These are phyloP conservation scores for Calonectria hongkongensis DNA, from an alignment of 2,329 filamentous ascomycete species.

Conservation along the genomic window DNA sequence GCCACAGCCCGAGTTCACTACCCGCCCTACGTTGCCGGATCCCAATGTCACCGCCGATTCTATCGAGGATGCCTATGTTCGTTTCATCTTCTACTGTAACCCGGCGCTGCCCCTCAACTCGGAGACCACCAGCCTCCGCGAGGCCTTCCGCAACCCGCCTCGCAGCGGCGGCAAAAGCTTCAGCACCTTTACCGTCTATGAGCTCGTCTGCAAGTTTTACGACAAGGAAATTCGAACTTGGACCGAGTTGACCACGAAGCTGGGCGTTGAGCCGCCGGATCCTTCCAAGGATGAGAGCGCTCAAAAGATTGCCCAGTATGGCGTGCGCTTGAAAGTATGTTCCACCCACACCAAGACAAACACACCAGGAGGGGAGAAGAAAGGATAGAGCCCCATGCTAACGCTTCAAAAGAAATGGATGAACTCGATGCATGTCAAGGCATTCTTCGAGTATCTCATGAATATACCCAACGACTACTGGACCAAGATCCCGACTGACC, in stretches of 20 bases:
- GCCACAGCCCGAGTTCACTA: conserved; percentile 43
- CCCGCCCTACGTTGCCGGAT: conserved; percentile 73
- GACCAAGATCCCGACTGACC: conserved; percentile 80
- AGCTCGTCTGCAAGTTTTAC: conserved; percentile 86
- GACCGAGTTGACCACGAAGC: conserved; percentile 88
- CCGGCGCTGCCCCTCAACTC: conserved; percentile 81
- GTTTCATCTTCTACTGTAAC: conserved; percentile 94
- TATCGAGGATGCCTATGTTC: conserved; percentile 88
- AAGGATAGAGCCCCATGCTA: conserved; percentile 33
- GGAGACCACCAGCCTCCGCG: conserved; percentile 82
- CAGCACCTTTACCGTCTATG: conserved; percentile 84
- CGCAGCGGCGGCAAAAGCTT: conserved; percentile 93
- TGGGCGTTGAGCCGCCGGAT: conserved; percentile 92
- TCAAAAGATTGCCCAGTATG: conserved; percentile 96
- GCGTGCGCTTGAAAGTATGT: conserved; percentile 88
- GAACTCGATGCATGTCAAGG: conserved; percentile 96
- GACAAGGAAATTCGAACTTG: conserved; percentile 92
- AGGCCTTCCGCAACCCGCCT: conserved; percentile 86
- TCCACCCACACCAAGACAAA: not conserved
- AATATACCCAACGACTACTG: conserved; percentile 88
- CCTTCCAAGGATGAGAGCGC: conserved; percentile 89
- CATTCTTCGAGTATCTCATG: conserved; percentile 93
- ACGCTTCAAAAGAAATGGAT: conserved; percentile 85
- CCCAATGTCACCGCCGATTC: conserved; percentile 80
- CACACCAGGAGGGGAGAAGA: not conserved